A percentile compares a stretch with the other conserved stretches of the same genome.
Conservation (phyloP, 345 rosid genomes). For the Salix brachista region DNA sequence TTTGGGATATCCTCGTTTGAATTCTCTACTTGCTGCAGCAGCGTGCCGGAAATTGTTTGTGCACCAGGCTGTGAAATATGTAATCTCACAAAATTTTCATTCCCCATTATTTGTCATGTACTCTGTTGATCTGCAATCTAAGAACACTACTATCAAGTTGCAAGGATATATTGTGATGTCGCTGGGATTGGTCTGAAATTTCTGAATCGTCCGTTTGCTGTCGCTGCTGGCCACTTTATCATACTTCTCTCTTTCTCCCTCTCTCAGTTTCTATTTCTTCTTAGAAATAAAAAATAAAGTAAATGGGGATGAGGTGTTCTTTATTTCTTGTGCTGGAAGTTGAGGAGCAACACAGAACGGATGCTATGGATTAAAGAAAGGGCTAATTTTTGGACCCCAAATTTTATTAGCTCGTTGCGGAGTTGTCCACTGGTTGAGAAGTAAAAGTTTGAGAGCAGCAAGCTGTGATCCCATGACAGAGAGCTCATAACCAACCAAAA, state of each 20-base stretch:
- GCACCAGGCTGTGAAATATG: constrained; percentile 23
- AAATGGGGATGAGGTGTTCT: background rate
- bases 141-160: background rate
- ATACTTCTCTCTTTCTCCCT: background rate
- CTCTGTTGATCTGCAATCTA: constrained; percentile 6
- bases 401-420: background rate
- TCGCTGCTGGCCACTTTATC: background rate
- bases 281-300: too few species aligned
- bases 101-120: constrained; percentile 3
- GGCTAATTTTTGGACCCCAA: background rate
- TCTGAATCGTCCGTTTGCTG: background rate
- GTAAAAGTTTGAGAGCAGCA: background rate
- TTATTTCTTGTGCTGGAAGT: background rate
- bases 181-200: background rate
- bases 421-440: background rate
- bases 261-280: too few species aligned
- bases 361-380: background rate
- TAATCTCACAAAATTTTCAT: constrained; percentile 15
- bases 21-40: constrained; percentile 13
- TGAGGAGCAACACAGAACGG: background rate
- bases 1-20: constrained; percentile 14
- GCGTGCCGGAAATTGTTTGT: constrained; percentile 20
- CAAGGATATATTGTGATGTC: constrained; percentile 3
- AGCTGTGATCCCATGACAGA: background rate
- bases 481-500: background rate